phyloP scores from a whole-genome alignment of 73 alveolate species.

The Tetrahymena elliotti region DNA sequence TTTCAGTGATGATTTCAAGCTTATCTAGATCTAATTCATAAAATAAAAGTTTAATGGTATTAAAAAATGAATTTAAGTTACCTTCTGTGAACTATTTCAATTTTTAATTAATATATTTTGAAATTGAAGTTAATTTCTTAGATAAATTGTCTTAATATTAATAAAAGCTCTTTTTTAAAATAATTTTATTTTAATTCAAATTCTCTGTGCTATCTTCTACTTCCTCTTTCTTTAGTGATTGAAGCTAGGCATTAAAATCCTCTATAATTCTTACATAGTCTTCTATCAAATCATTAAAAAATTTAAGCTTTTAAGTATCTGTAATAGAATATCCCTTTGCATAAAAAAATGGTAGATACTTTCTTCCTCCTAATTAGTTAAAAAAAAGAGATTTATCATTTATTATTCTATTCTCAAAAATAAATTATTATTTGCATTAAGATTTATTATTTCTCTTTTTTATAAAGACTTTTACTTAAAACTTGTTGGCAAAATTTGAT shows the following conservation, averaged over 20 bases:
- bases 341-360: neutral
- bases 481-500: neutral
- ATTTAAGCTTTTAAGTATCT: neutral
- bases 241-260: neutral
- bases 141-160: neutral
- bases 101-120: neutral
- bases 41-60: neutral
- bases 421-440: neutral
- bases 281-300: neutral
- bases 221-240: neutral
- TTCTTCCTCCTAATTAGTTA: neutral
- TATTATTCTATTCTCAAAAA: too few relatives aligned
- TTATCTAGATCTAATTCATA: neutral
- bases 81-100: neutral
- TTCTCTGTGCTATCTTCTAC: neutral
- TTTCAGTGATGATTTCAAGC: neutral
- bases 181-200: neutral
- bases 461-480: neutral
- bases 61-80: neutral
- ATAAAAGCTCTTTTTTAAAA: neutral
- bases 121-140: neutral
- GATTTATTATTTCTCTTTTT: neutral
- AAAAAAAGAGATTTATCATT: neutral
- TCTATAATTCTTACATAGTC: neutral
- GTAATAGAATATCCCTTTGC: neutral